These are phyloP conservation scores for Saccharomycopsis fermentans DNA, from an alignment of 805 yeast genomes.

Conservation along the genomic window DNA sequence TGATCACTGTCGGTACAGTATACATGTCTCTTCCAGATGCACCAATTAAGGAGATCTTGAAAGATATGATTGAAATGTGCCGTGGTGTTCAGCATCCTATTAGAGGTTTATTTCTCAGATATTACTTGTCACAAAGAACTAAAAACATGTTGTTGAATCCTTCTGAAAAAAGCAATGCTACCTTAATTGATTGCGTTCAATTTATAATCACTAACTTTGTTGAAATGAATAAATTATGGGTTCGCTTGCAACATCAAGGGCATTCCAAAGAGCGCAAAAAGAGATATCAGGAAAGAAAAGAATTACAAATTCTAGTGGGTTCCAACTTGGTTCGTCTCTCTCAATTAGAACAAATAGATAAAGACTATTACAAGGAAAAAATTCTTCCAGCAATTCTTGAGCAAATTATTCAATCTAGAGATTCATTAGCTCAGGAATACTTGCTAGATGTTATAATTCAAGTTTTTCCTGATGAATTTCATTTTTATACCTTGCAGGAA, in stretches of 20 bases:
- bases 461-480: slow-evolving; percentile 91
- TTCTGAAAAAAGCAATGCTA: slow-evolving; percentile 24
- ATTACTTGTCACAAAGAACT: slow-evolving; percentile 77
- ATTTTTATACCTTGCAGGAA: slow-evolving; percentile 58
- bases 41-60: slow-evolving; percentile 77
- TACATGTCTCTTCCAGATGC: slow-evolving; percentile 71
- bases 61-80: slow-evolving; percentile 96
- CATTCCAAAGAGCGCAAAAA: slow-evolving; percentile 72
- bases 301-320: slow-evolving; percentile 85
- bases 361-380: slow-evolving; percentile 32
- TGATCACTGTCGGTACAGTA: slow-evolving; percentile 92
- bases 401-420: slow-evolving; percentile 88
- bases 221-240: slow-evolving; percentile 98
- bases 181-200: slow-evolving; percentile 55
- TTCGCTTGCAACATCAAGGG: slow-evolving; percentile 90
- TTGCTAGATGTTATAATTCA: slow-evolving; percentile 84
- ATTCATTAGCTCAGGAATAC: slow-evolving; percentile 86
- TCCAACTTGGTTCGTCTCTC: slow-evolving; percentile 83
- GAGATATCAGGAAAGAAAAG: slow-evolving; percentile 72
- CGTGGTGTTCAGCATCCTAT: slow-evolving; percentile 95
- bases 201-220: slow-evolving; percentile 81
- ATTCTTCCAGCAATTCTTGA: slow-evolving; percentile 76
- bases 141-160: slow-evolving; percentile 34
- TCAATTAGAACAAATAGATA: slow-evolving; percentile 69
- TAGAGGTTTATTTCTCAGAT: slow-evolving; percentile 81